Base-by-base conservation (phyloP, 352 stramenopile genomes). In the Phytophthora palmivora region DNA sequence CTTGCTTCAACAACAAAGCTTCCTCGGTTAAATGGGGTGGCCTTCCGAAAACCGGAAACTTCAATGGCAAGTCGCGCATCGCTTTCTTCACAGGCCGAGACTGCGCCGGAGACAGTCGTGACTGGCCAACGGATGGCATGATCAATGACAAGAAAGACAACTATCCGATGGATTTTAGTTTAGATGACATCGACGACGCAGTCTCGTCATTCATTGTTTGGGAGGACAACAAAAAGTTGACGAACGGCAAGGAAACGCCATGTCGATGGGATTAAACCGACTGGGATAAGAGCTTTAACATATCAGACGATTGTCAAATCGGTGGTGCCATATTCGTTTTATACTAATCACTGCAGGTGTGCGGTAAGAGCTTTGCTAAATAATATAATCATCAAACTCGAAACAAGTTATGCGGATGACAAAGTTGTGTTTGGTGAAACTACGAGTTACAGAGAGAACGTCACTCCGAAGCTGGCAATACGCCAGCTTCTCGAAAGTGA, bases 121-220 rank as follows among this genome's bases (percentile, higher is more conserved):
- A 62, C 26, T 75, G 67, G 62, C 32, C 50, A 1, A 56, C 48
- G 2, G 48, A 67, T 39, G 54, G 34, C 19, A 32, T 61, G 11
- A 51, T 67, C 16, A 61, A 67, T 15, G 50, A 28, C 4, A 63
- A 51, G 21, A 62, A 63, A 19, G 37, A 43, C 30, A 60, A 71
- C 44, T 75, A 58, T 21, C 67, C 67, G 11, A 46, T 58, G 26
- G 45, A 74, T 9, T 58, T 74, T 19, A 36, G 26, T 22, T 15
- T 58, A 1, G 60, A 75, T 18, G 54, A 54, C 7, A 60, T 76
- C 39, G 21, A 76, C 34, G 52, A 70, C 21, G 30, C 12, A n/a
- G 28, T 76, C 7, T 60, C 56, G 11, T 76, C 67, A 3, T 76
- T 76, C 34, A 55, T 66, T 9, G 55, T 76, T 30, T 74, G 57